phyloP scores from a whole-genome alignment of 176 grass and related monocot species.

The Pontederia paniculata region DNA sequence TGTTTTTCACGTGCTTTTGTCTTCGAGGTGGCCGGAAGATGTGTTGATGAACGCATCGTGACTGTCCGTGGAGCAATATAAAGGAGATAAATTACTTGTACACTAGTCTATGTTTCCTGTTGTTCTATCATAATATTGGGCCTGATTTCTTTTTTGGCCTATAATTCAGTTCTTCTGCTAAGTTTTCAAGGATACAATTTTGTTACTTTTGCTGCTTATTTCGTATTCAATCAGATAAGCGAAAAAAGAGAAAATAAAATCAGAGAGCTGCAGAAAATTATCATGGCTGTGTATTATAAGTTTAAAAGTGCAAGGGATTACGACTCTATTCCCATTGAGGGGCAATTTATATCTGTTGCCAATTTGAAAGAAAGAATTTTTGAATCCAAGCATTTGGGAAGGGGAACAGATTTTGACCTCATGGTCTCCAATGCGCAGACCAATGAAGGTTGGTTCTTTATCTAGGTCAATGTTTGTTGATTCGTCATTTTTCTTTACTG shows the following conservation, averaged over 20 bases:
- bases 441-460: conserved; percentile 81
- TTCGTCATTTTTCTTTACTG: background rate
- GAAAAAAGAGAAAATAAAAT: conserved; percentile 20
- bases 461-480: conserved; percentile 14
- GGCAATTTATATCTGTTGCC: conserved; percentile 90
- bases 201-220: conserved; percentile 8
- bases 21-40: too few species aligned
- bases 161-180: conserved; percentile 4
- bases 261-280: conserved; percentile 5
- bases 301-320: conserved; percentile 98
- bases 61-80: too few species aligned
- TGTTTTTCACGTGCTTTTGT: too few species aligned
- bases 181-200: conserved; percentile 5
- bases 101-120: conserved; percentile 8
- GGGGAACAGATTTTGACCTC: conserved; percentile 93
- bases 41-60: too few species aligned
- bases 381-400: conserved; percentile 90
- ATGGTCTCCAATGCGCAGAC: conserved; percentile 95
- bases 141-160: conserved; percentile 7
- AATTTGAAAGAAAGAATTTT: conserved; percentile 98
- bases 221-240: conserved; percentile 23
- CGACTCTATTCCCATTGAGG: conserved; percentile 88
- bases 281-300: conserved; percentile 98
- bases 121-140: conserved; percentile 6
- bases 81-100: conserved; percentile 9